phyloP scores from a whole-genome alignment of 768 basidiomycete genomes.

The Ramaria rubella region DNA sequence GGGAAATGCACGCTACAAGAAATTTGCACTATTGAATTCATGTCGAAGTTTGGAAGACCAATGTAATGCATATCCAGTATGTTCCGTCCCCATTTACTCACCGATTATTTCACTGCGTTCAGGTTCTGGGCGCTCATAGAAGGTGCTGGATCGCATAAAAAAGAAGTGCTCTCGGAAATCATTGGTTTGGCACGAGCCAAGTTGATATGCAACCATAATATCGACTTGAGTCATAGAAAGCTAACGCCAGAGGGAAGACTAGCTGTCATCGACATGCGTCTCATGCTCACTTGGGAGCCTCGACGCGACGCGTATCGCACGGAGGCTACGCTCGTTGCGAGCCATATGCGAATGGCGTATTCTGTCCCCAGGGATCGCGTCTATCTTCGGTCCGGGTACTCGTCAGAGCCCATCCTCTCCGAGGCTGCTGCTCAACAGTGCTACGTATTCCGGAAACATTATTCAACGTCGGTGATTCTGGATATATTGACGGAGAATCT shows the following conservation, averaged over 20 bases:
- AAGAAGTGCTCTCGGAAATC: background rate
- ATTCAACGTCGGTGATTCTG: background rate
- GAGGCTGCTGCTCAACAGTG: conserved; percentile 23
- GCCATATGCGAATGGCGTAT: conserved; percentile 21
- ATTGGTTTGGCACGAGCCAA: background rate
- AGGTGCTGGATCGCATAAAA: background rate
- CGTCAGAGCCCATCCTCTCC: conserved; percentile 32
- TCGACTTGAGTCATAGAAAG: background rate
- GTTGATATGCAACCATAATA: background rate
- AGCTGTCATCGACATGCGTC: conserved; percentile 15
- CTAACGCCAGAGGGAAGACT: background rate
- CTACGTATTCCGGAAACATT: background rate
- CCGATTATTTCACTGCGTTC: background rate
- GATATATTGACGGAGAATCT: conserved; percentile 8
- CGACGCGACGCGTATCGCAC: background rate
- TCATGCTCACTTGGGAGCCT: conserved; percentile 16
- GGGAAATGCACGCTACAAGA: too few species aligned
- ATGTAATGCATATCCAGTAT: conserved; percentile 5
- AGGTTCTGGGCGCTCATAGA: conserved; percentile 4
- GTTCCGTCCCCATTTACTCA: background rate
- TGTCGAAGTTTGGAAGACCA: conserved; percentile 15
- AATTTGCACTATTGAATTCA: conserved; percentile 6
- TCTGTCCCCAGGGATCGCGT: conserved; percentile 20
- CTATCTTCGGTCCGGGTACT: conserved; percentile 24
- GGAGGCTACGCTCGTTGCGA: conserved; percentile 19